Evolutionary conservation across 2,329 filamentous ascomycete genomes (phyloP).

Genomic region (Metarhizium humberi): DNA sequence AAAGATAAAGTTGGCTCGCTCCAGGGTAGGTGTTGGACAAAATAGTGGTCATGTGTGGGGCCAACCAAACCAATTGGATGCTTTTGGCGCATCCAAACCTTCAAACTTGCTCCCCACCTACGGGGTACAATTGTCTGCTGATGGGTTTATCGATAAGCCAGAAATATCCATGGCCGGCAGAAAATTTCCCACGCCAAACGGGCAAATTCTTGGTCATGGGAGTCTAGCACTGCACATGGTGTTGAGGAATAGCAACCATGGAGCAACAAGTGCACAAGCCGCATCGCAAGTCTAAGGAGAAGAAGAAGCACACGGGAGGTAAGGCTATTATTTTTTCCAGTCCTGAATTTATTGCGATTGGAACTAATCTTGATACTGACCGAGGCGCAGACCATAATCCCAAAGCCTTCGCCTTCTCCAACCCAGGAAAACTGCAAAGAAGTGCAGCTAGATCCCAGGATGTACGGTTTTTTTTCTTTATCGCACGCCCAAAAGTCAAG

Average conservation of each 20-base stretch:
- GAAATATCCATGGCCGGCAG: neutral
- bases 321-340: constrained; percentile 8
- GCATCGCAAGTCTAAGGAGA: constrained; percentile 81
- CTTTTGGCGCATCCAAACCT: no score
- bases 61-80: no score
- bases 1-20: neutral
- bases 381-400: constrained; percentile 58
- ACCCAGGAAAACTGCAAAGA: constrained; percentile 70
- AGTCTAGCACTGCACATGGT: constrained; percentile 1
- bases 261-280: constrained; percentile 77
- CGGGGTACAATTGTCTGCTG: neutral
- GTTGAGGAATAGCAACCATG: constrained; percentile 36
- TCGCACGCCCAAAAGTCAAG: neutral
- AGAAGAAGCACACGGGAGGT: constrained; percentile 61
- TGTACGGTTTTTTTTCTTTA: constrained; percentile 31
- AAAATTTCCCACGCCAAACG: constrained; percentile 1
- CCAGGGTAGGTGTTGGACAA: neutral
- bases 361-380: constrained; percentile 10
- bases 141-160: constrained; percentile 4
- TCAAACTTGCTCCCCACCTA: neutral
- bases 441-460: constrained; percentile 65
- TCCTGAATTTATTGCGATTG: neutral
- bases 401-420: constrained; percentile 81
- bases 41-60: no score
- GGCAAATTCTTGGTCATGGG: neutral